Conservation (phyloP, 345 rosid species). For the Brassica nigra region DNA sequence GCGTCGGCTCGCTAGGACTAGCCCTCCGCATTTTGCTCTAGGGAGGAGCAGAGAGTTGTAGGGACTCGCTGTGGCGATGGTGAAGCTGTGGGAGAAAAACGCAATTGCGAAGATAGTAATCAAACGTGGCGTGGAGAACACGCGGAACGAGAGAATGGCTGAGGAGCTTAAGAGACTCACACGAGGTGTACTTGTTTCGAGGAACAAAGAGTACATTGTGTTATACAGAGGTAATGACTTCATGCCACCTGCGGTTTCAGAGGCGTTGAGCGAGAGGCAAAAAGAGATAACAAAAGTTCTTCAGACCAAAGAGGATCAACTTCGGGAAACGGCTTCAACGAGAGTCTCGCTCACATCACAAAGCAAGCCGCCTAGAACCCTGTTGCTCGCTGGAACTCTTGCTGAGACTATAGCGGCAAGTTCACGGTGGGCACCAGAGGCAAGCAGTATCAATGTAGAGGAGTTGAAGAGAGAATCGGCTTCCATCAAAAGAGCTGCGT, state of each 20-base stretch:
- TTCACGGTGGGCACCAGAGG: slow-evolving; percentile 72
- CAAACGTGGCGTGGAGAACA: slow-evolving; percentile 80
- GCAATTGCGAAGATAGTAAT: slow-evolving; percentile 90
- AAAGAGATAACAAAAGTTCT: slow-evolving; percentile 49
- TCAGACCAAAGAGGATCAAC: slow-evolving; percentile 80
- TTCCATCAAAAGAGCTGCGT: slow-evolving; percentile 52
- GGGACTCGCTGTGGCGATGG: slow-evolving; percentile 85
- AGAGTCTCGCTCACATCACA: slow-evolving; percentile 40
- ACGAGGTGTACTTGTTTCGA: slow-evolving; percentile 76
- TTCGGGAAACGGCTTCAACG: slow-evolving; percentile 52
- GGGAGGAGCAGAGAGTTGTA: slow-evolving; percentile 87
- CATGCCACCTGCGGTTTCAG: slow-evolving; percentile 66
- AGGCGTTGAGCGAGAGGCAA: slow-evolving; percentile 63
- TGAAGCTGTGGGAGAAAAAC: slow-evolving; percentile 81
- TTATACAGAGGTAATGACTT: slow-evolving; percentile 95
- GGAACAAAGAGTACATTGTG: slow-evolving; percentile 89
- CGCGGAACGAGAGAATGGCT: slow-evolving; percentile 91
- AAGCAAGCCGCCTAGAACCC: slow-evolving; percentile 43
- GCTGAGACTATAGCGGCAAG: slow-evolving; percentile 85
- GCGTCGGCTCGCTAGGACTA: slow-evolving; percentile 68
- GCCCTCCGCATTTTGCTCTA: slow-evolving; percentile 87
- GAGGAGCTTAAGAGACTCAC: slow-evolving; percentile 90
- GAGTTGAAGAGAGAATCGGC: slow-evolving; percentile 65
- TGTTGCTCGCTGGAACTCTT: slow-evolving; percentile 79
- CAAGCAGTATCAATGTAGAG: slow-evolving; percentile 56